Percentiles rank a stretch among this genome's conserved stretches.
phyloP scores from a whole-genome alignment of 2,329 filamentous ascomycete species.

The Calonectria pseudoreteaudii region DNA sequence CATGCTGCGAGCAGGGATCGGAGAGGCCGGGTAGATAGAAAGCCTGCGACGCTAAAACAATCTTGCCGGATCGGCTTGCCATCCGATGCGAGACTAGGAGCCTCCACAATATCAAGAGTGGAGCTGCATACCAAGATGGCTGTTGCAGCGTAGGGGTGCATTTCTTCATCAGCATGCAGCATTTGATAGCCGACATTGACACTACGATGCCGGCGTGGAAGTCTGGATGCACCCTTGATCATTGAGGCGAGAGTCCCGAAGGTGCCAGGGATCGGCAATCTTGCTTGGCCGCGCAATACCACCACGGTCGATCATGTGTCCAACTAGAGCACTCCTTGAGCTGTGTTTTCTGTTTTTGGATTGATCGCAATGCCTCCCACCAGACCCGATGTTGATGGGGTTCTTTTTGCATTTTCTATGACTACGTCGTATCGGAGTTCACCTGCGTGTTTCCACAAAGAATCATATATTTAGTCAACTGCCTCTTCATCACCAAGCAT shows the following conservation, averaged over 20 bases:
- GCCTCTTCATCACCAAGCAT: not conserved
- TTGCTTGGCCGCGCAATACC: not conserved
- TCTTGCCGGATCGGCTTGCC: not conserved
- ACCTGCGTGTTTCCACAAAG: not conserved
- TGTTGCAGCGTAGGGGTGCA: not conserved
- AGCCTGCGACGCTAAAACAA: not conserved
- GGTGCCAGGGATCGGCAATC: conserved; percentile 1
- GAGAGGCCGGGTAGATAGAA: not conserved
- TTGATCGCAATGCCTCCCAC: not conserved
- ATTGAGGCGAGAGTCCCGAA: not conserved
- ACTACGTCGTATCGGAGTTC: not conserved
- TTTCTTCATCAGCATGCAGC: not conserved
- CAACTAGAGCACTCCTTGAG: not conserved
- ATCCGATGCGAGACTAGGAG: conserved; percentile 2
- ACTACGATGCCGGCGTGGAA: not conserved
- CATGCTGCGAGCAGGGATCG: not conserved
- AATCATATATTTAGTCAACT: not conserved
- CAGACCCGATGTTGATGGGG: not conserved
- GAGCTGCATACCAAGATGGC: not conserved
- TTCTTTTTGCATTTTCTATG: not conserved
- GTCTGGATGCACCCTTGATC: not conserved
- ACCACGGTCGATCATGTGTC: not conserved
- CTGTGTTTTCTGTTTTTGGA: not conserved
- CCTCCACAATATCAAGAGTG: not conserved
- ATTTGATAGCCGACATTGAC: not conserved